Conservation (phyloP, 2,329 filamentous ascomycete species). For the Lojkania enalia region DNA sequence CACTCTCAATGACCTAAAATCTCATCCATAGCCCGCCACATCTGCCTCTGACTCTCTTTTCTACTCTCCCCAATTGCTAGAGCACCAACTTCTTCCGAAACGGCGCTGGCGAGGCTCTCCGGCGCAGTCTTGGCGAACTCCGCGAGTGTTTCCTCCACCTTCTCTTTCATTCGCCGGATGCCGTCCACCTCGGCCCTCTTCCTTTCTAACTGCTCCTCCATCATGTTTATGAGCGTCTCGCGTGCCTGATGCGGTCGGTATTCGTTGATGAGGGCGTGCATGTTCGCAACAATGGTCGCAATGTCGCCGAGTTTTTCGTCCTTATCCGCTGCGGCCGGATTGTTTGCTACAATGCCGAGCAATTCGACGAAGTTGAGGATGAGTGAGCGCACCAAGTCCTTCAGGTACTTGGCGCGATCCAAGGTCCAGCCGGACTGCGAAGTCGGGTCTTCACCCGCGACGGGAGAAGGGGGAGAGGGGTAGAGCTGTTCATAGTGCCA, state of each 20-base stretch:
- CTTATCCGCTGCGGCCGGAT: conserved; percentile 66
- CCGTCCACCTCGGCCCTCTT: conserved; percentile 73
- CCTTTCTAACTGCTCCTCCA: conserved; percentile 80
- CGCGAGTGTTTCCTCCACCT: conserved; percentile 72
- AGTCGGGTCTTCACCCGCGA: conserved; percentile 41
- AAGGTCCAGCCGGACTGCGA: conserved; percentile 55
- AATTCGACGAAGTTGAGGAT: conserved; percentile 89
- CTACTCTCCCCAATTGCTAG: conserved; percentile 19
- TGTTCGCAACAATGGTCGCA: conserved; percentile 82
- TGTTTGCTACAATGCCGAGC: conserved; percentile 68
- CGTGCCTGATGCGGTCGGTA: conserved; percentile 92
- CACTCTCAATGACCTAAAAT: conserved; percentile 27
- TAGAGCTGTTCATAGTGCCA: conserved; percentile 73
- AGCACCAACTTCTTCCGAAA: conserved; percentile 7
- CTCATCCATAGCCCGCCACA: conserved; percentile 44
- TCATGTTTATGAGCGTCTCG: conserved; percentile 82
- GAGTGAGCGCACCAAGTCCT: conserved; percentile 79
- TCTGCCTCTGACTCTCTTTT: conserved; percentile 33
- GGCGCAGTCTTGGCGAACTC: conserved; percentile 56
- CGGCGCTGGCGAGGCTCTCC: conserved; percentile 5
- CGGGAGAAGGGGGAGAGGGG: conserved; percentile 48
- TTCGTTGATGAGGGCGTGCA: conserved; percentile 91
- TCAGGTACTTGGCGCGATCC: conserved; percentile 64
- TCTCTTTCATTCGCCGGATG: conserved; percentile 68
- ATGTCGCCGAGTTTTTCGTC: conserved; percentile 76